Conservation (phyloP, 2,329 filamentous ascomycete genomes). For the Fusarium denticulatum region DNA sequence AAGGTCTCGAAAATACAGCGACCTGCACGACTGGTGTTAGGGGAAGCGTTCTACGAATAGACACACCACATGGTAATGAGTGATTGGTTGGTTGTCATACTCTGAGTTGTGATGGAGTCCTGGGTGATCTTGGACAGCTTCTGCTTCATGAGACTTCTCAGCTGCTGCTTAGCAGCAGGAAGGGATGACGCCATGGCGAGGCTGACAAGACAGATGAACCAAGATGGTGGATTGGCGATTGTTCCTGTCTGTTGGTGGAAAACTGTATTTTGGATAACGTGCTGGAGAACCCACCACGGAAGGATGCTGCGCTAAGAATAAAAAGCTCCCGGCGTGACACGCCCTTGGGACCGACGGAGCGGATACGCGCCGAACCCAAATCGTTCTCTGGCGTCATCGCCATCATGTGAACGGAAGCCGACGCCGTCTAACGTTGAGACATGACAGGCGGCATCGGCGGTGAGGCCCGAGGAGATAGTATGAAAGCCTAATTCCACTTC, state of each 20-base stretch:
- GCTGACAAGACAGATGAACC: constrained; percentile 16
- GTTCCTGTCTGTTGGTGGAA: constrained; percentile 19
- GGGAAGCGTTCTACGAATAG: constrained; percentile 6
- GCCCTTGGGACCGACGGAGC: constrained; percentile 20
- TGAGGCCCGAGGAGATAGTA: constrained; percentile 17
- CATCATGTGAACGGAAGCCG: constrained; percentile 17
- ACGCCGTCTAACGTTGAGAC: constrained; percentile 1
- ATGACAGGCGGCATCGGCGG: constrained; percentile 10
- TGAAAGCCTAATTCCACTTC: neutral
- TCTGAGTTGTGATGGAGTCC: constrained; percentile 74
- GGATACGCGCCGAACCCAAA: constrained; percentile 28
- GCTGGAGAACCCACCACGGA: constrained; percentile 9
- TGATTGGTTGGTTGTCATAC: constrained; percentile 59
- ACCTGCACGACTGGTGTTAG: constrained; percentile 60
- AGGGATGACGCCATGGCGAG: constrained; percentile 63
- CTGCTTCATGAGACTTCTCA: constrained; percentile 76
- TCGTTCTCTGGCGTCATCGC: constrained; percentile 26
- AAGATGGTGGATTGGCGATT: constrained; percentile 13
- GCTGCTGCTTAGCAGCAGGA: constrained; percentile 76
- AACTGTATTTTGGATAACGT: constrained; percentile 8
- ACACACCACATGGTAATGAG: constrained; percentile 1
- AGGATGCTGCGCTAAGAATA: constrained; percentile 22
- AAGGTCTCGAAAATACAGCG: constrained; percentile 71
- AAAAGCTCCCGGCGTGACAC: constrained; percentile 19
- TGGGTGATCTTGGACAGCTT: constrained; percentile 68